Evolutionary conservation across 257 asterid genomes (phyloP), one percentile per base, ranked within the genome.

Genomic region (Mentha longifolia): DNA sequence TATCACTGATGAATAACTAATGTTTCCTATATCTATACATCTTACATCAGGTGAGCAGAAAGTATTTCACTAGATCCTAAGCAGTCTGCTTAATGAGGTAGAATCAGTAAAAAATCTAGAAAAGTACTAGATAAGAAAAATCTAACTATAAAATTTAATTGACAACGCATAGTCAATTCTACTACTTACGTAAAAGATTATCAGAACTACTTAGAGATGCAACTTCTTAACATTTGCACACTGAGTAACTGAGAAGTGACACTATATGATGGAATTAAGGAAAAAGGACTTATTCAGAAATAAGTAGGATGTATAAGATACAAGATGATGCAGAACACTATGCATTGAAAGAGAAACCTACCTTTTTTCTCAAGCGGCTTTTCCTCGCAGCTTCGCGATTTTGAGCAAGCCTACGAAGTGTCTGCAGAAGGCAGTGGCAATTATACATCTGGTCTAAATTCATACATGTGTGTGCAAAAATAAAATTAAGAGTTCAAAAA

Each of bases 331-430:
- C 31, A 49, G 11, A 54, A 14, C 70, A 31, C 46, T 30, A 51
- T 13, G 52, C 54, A 58, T 22, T 37, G 28, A 45, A 73, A 22
- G 31, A 56, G 54, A 70, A 54, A 65, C 85, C 47, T 74, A 83
- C 99, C 61, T 94, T 91, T 80, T 94, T 94, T 69, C 97, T 83
- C 79, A 89, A 82, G 72, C 99, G 98, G 75, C 99, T 94, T 83
- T 89, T 94, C 68, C 99, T 82, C 42, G 99, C 99, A 57, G 99
- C 99, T 86, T 94, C 99, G 49, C 99, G 98, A 79, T 94, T 94
- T 87, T 94, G 99, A 70, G 99, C 99, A 64, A 94, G 97, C 84
- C 99, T 84, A 55, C 99, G 99, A 42, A 89, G 93, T 65, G 96
- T 62, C 81, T 85, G 82, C 78, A 70, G 66, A 70, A 22, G 72